These are phyloP conservation scores for Carpinus fangiana DNA, from an alignment of 306 rosid genomes.

Conservation along the genomic window DNA sequence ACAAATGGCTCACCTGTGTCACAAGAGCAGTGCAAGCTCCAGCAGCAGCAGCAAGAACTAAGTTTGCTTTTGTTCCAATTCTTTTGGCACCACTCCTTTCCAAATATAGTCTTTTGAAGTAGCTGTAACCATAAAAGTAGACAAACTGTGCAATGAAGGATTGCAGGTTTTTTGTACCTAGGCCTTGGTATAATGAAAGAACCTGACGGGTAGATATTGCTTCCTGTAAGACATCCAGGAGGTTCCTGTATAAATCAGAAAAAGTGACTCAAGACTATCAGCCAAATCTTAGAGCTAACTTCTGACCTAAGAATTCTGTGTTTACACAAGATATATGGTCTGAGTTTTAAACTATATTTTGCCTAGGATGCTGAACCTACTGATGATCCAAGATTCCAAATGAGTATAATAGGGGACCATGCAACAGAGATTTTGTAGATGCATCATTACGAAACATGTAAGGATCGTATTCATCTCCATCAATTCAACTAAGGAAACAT, in stretches of 20 bases:
- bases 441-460: constrained; percentile 6
- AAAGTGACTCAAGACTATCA: constrained; percentile 18
- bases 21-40: constrained; percentile 92
- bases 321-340: background rate
- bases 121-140: constrained; percentile 96
- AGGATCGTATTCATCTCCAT: constrained; percentile 3
- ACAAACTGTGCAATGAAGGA: constrained; percentile 90
- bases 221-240: constrained; percentile 89
- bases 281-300: constrained; percentile 4
- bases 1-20: constrained; percentile 74
- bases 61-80: constrained; percentile 81
- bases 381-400: constrained; percentile 8
- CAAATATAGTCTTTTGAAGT: constrained; percentile 83
- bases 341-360: constrained; percentile 19
- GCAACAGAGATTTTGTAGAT: background rate
- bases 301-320: constrained; percentile 9
- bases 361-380: constrained; percentile 4
- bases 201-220: constrained; percentile 73
- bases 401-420: background rate
- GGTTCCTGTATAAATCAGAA: constrained; percentile 60
- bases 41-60: constrained; percentile 93
- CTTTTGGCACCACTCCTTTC: constrained; percentile 68
- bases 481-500: constrained; percentile 12
- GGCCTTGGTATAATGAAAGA: constrained; percentile 92
- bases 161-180: constrained; percentile 90